Base-by-base conservation (phyloP, 164 flowering plant species). In the Litsea cubeba region DNA sequence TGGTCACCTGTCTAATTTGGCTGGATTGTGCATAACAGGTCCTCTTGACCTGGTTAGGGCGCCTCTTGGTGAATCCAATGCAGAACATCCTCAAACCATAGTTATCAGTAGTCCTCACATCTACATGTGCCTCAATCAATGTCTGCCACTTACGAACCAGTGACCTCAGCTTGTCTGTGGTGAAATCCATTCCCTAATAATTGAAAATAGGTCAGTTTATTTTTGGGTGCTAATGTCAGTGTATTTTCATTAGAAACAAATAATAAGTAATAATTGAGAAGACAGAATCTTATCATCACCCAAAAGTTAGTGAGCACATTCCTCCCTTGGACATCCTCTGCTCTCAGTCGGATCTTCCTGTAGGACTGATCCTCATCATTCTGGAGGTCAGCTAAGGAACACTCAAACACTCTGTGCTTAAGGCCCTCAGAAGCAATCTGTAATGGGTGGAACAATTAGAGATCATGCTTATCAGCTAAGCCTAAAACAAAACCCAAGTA, bases 61-160 rank as follows among this genome's bases (percentile, higher is more conserved):
- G 79, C 22, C 85, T 80, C 81, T 80, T 80, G 66, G 85, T 82
- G 79, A 82, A 82, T 18, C 81, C 85, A 58, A 82, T 82, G 64
- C 85, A 82, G 72, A 82, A 82, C 81, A 82, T 28, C 63, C 85
- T 62, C 46, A 82, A 20, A 5, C 62, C 65, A 68, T 76, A 82
- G 76, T 78, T 82, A 67, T 82, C 85, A 2, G 82, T 82, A 0
- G 85, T 82, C 76, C 80, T 82, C 46, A 80, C 85, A 80, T 82
- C 84, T 1, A 82, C 84, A 69, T 82, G 82, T 12, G 84, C 82
- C 74, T 82, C 84, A 60, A 84, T 82, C 76, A 84, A 76, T n/a
- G 84, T 82, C 65, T 82, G 84, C 86, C 86, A 84, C 78, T 84
- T 84, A 4, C 83, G 79, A 17, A 84, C 86, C 71, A 84, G 74